phyloP scores from a whole-genome alignment of 2,329 filamentous ascomycete species.

The Coleophoma cylindrospora region DNA sequence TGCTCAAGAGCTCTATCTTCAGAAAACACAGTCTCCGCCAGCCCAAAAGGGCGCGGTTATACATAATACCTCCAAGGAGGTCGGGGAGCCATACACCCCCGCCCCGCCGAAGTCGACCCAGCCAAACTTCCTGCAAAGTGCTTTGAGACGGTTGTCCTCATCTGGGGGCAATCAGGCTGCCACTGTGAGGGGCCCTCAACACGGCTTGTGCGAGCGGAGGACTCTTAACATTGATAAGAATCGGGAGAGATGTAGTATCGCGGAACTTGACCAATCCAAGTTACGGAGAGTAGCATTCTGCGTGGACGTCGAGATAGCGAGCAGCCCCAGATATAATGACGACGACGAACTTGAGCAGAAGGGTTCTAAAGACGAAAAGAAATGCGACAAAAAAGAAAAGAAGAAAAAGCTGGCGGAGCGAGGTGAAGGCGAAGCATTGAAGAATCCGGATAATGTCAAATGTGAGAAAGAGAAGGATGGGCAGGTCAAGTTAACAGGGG shows the following conservation, averaged over 20 bases:
- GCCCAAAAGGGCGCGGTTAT: slow-evolving; percentile 55
- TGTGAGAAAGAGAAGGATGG: slow-evolving; percentile 49
- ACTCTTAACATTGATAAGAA: slow-evolving; percentile 81
- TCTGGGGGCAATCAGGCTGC: slow-evolving; percentile 40
- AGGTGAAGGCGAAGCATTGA: slow-evolving; percentile 70
- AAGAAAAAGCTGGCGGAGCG: slow-evolving; percentile 64
- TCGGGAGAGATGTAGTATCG: slow-evolving; percentile 72
- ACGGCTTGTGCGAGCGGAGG: slow-evolving; percentile 72
- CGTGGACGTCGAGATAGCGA: slow-evolving; percentile 95
- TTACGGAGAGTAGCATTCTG: slow-evolving; percentile 88
- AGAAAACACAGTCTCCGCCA: slow-evolving; percentile 36
- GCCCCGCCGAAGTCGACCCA: slow-evolving; percentile 66
- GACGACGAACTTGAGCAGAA: slow-evolving; percentile 40
- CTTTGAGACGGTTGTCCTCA: slow-evolving; percentile 77
- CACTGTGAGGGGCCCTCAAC: slow-evolving; percentile 42
- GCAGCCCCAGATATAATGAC: slow-evolving; percentile 73
- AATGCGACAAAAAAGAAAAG: slow-evolving; percentile 53
- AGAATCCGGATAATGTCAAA: slow-evolving; percentile 56
- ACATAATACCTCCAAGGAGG: slow-evolving; percentile 47
- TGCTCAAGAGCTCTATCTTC: slow-evolving; percentile 24
- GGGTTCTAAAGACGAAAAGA: slow-evolving; percentile 39
- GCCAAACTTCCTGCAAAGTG: slow-evolving; percentile 72
- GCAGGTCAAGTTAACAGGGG: slow-evolving; percentile 36
- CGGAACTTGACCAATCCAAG: slow-evolving; percentile 75
- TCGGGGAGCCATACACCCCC: slow-evolving; percentile 66